Evolutionary conservation across 2,329 filamentous ascomycete species (phyloP), one percentile per base, ranked within the genome.

Genomic region (Exophiala bonariae): DNA sequence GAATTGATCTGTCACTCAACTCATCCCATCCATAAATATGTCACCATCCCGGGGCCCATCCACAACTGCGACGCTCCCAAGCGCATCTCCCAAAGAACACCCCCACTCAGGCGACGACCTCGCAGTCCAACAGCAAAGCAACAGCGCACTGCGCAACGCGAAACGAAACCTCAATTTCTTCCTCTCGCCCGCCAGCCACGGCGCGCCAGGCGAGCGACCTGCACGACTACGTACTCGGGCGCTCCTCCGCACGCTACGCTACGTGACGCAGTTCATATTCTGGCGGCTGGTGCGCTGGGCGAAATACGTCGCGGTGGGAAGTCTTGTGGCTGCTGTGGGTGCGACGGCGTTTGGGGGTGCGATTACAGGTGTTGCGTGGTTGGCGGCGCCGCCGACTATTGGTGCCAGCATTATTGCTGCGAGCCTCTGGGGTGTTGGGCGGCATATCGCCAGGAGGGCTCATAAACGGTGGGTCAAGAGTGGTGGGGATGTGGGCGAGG

Each of bases 221-320:
- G 46, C 50, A 16, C 50, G 53, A 11, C 35, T 57, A 3, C 55
- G 55, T 30, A 59, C 56, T 11, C 50, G 56, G 33, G 56, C 56
- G 22, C 42, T 59, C 14, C 47, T 59, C 16, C 56, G 56, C n/a
- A 48, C 48, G n/a, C 40, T 57, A 19, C 47, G 55, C 14, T 57
- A 52, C 35, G 18, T 56, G 8, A 31, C 47, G 1, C 50, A 56
- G 20, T 59, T 59, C 41, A 51, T 59, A 32, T 37, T 59, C 41
- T 59, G 56, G 56, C 55, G 56, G 11, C 44, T 57, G 18, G 55
- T 59, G n/a, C 55, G 56, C 36, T 59, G 55, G 55, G 56, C 56
- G 30, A 59, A 59, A 20, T 59, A 57, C 23, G 50, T 52, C n/a
- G 56, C 56, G 2, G 46, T 56, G 19, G 56, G 56, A n/a, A 31